Percentiles rank a stretch among this genome's conserved stretches.
Conservation (phyloP, 768 basidiomycete genomes). For the Hysterangium stoloniferum region DNA sequence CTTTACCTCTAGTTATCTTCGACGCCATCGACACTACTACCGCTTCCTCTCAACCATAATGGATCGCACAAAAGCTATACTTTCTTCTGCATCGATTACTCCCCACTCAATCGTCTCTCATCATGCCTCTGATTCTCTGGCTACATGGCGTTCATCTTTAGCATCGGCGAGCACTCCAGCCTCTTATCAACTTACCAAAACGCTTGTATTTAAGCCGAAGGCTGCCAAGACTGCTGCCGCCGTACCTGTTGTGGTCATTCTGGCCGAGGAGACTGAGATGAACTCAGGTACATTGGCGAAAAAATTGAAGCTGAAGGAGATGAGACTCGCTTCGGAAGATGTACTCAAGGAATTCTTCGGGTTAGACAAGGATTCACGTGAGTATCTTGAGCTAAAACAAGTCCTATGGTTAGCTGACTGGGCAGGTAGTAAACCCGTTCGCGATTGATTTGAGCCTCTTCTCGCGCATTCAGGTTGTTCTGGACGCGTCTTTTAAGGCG, state of each 20-base stretch:
- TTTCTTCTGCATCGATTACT: conserved; percentile 40
- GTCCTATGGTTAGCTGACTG: too few relatives aligned
- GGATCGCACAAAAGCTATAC: neutral
- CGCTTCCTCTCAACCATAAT: neutral
- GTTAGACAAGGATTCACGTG: conserved; percentile 80
- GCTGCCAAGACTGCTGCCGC: conserved; percentile 84
- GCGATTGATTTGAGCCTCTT: conserved; percentile 59
- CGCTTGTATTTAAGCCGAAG: conserved; percentile 93
- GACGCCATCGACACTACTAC: too few relatives aligned
- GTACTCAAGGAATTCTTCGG: conserved; percentile 78
- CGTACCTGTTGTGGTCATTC: conserved; percentile 81
- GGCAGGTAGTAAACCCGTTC: conserved; percentile 68
- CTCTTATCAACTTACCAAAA: conserved; percentile 68
- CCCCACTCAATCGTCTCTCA: conserved; percentile 50
- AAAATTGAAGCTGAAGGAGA: conserved; percentile 77
- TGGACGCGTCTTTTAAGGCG: conserved; percentile 73
- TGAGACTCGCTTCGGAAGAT: conserved; percentile 80
- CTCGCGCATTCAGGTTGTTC: conserved; percentile 61
- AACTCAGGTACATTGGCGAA: conserved; percentile 71
- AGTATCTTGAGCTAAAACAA: conserved; percentile 33
- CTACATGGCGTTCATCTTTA: conserved; percentile 71
- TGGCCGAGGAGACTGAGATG: conserved; percentile 78
- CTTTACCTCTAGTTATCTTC: too few relatives aligned
- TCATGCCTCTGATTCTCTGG: conserved; percentile 55
- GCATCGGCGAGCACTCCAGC: conserved; percentile 36